A percentile compares a stretch with the other conserved stretches of the same genome.
phyloP scores from a whole-genome alignment of 1,284 basidiomycete genomes.

The Ceratobasidium sp. region DNA sequence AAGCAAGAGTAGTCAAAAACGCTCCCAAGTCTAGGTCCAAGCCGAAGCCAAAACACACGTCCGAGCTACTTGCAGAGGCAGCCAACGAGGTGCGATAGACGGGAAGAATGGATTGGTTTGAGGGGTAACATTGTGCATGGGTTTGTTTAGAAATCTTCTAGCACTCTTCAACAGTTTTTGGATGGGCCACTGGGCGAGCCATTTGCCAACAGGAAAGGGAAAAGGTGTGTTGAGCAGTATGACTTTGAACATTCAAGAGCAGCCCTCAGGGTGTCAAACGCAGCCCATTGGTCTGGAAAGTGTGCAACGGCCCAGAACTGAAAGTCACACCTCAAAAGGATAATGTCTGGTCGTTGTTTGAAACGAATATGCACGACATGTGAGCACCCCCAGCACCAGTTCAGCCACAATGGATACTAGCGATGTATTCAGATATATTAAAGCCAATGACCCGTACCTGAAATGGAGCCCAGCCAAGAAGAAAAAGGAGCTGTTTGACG shows the following conservation, averaged over 20 bases:
- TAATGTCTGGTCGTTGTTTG: constrained; percentile 35
- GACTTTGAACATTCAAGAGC: neutral
- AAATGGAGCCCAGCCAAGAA: constrained; percentile 34
- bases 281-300: constrained; percentile 24
- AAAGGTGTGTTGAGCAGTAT: neutral
- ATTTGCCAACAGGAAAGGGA: neutral
- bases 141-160: neutral
- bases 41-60: neutral
- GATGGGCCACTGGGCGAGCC: neutral
- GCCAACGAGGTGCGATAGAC: constrained; percentile 27
- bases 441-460: constrained; percentile 31
- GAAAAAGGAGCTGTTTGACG: constrained; percentile 30
- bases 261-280: neutral
- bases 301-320: constrained; percentile 19
- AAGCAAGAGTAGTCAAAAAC: neutral
- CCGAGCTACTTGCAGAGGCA: neutral
- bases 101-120: neutral
- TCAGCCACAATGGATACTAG: neutral
- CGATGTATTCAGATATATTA: constrained; percentile 11
- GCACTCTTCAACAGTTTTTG: constrained; percentile 4
- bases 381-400: neutral
- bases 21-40: neutral
- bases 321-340: constrained; percentile 20
- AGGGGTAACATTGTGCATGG: neutral
- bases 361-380: constrained; percentile 41